phyloP scores from a whole-genome alignment of 1,284 basidiomycete species.

The Pseudomicrostroma phylloplanum region DNA sequence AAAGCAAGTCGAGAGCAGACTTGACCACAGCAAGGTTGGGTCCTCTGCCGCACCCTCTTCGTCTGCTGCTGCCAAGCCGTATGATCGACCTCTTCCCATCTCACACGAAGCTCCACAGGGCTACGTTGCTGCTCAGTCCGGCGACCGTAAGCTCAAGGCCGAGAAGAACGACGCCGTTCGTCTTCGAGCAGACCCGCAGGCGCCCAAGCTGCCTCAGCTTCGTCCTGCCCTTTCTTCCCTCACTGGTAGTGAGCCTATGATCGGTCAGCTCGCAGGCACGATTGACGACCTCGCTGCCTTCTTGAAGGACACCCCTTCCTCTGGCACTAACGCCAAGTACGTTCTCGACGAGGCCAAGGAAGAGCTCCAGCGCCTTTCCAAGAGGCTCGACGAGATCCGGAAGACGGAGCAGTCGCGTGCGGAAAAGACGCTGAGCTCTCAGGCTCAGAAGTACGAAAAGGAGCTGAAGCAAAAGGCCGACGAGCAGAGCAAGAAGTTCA shows the following conservation, averaged over 20 bases:
- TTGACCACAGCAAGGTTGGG: too few species aligned
- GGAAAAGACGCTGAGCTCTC: constrained; percentile 61
- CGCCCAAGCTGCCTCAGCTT: constrained; percentile 60
- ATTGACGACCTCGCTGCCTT: constrained; percentile 87
- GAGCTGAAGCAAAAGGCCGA: constrained; percentile 78
- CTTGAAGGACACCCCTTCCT: constrained; percentile 55
- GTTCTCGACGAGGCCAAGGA: constrained; percentile 57
- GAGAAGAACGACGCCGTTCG: constrained; percentile 23
- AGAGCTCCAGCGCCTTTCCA: constrained; percentile 74
- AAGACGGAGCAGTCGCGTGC: constrained; percentile 71
- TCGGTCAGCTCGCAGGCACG: constrained; percentile 81
- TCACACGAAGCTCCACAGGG: constrained; percentile 36
- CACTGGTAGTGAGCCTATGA: constrained; percentile 73
- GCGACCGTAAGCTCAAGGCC: constrained; percentile 40
- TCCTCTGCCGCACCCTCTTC: constrained; percentile 4
- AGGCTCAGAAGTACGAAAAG: constrained; percentile 69
- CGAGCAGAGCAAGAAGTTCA: constrained; percentile 73
- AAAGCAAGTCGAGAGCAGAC: constrained; percentile 10
- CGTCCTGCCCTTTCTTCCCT: constrained; percentile 73
- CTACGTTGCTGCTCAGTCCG: constrained; percentile 22
- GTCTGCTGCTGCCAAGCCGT: constrained; percentile 11
- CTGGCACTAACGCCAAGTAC: constrained; percentile 62
- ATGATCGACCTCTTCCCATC: constrained; percentile 31
- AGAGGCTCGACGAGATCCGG: constrained; percentile 72
- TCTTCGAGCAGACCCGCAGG: constrained; percentile 37